A percentile compares a stretch with the other conserved stretches of the same genome.
These are phyloP conservation scores for Podila verticillata DNA, from an alignment of 192 early-diverging fungal species.

Conservation along the genomic window DNA sequence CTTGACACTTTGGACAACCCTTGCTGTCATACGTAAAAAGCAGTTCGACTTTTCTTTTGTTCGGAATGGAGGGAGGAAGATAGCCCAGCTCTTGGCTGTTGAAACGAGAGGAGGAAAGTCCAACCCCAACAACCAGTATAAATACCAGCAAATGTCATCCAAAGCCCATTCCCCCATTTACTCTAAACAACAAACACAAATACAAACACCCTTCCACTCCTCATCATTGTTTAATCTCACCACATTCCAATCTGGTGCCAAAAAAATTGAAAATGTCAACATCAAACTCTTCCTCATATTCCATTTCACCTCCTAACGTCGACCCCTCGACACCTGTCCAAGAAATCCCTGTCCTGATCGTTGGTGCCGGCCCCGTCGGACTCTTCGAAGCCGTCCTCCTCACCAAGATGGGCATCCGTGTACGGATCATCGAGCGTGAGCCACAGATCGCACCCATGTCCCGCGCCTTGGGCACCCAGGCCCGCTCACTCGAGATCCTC, in stretches of 20 bases:
- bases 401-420: conserved; percentile 39
- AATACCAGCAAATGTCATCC: no score
- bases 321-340: no score
- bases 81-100: no score
- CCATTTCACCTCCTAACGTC: background rate
- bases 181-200: background rate
- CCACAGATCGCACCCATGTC: conserved; percentile 26
- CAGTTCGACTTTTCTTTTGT: no score
- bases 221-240: background rate
- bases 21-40: no score
- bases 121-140: no score
- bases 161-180: background rate
- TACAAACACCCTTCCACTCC: background rate
- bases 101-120: no score
- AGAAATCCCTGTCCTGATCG: conserved; percentile 36
- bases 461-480: conserved; percentile 36
- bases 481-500: conserved; percentile 41
- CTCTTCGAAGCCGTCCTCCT: conserved; percentile 44
- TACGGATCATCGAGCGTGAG: conserved; percentile 35
- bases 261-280: background rate
- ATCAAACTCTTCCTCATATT: background rate
- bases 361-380: conserved; percentile 32
- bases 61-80: no score
- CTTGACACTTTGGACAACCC: no score
- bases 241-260: background rate